A percentile compares a stretch with the other conserved stretches of the same genome.
These are phyloP conservation scores for Alternaria arbusti DNA, from an alignment of 2,329 filamentous ascomycete species.

Conservation along the genomic window DNA sequence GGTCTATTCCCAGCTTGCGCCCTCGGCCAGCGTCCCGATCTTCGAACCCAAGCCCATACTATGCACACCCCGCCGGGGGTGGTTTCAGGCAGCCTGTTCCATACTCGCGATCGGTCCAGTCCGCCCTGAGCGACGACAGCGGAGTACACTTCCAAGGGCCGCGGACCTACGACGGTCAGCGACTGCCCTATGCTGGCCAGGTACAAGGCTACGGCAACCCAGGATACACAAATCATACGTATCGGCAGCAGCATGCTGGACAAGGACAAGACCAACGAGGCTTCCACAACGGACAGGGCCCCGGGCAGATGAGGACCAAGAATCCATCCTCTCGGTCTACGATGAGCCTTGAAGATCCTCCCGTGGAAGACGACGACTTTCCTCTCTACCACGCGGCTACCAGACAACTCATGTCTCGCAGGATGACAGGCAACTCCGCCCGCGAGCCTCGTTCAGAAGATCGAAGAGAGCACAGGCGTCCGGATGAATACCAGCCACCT, in stretches of 20 bases:
- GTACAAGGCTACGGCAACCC: neutral
- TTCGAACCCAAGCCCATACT: conserved; percentile 51
- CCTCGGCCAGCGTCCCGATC: conserved; percentile 46
- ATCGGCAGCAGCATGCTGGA: neutral
- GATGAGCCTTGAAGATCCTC: conserved; percentile 28
- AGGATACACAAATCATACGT: neutral
- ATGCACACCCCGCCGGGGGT: conserved; percentile 36
- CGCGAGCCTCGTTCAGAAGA: neutral
- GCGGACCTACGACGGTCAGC: conserved; percentile 19
- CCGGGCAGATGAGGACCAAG: conserved; percentile 31
- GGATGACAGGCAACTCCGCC: neutral
- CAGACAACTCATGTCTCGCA: conserved; percentile 16
- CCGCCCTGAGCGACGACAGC: conserved; percentile 51
- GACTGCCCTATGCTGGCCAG: conserved; percentile 9
- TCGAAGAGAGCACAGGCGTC: neutral
- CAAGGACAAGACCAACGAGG: conserved; percentile 4
- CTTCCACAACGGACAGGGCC: conserved; percentile 2
- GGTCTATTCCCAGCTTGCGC: conserved; percentile 55
- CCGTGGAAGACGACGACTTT: neutral
- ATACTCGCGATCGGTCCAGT: conserved; percentile 52
- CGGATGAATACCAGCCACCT: conserved; percentile 14
- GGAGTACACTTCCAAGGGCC: conserved; percentile 25
- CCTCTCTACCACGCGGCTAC: conserved; percentile 4
- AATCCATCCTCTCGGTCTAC: conserved; percentile 26
- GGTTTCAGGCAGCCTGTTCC: conserved; percentile 48